These are phyloP conservation scores for Moniliella sp. DNA, from an alignment of 1,284 basidiomycete species.

Conservation along the genomic window DNA sequence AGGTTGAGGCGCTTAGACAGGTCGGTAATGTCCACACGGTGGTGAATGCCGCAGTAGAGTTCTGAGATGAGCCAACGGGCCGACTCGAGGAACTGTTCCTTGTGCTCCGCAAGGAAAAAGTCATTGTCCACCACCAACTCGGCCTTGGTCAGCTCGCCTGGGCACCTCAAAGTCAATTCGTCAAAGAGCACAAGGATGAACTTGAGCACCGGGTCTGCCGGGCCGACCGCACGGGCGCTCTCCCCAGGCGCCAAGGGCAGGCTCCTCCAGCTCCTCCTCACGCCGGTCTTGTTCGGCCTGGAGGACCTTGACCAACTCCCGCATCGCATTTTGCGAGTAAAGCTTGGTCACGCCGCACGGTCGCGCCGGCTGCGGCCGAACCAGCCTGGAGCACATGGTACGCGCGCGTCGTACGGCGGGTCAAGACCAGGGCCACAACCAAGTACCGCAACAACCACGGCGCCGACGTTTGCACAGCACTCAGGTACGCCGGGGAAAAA, in stretches of 20 bases:
- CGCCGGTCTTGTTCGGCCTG: conserved; percentile 32
- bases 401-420: conserved; percentile 43
- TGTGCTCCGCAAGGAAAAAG: conserved; percentile 77
- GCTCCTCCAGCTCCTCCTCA: too few species aligned
- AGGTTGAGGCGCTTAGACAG: conserved; percentile 78
- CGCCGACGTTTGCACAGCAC: conserved; percentile 85
- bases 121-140: conserved; percentile 68
- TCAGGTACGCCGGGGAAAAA: conserved; percentile 82
- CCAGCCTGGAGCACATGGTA: conserved; percentile 15
- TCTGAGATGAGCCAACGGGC: conserved; percentile 84
- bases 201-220: conserved; percentile 80
- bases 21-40: conserved; percentile 80
- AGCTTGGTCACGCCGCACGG: conserved; percentile 27
- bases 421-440: conserved; percentile 71
- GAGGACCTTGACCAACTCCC: conserved; percentile 27
- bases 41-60: conserved; percentile 90
- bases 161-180: conserved; percentile 81
- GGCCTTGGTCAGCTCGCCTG: conserved; percentile 55
- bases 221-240: too few species aligned
- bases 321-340: conserved; percentile 23
- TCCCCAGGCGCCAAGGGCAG: too few species aligned
- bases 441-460: conserved; percentile 92
- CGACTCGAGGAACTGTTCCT: conserved; percentile 81
- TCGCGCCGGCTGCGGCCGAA: conserved; percentile 9
- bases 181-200: conserved; percentile 82